Evolutionary conservation across 345 rosid species (phyloP).

Genomic region (Salix dunnii): DNA sequence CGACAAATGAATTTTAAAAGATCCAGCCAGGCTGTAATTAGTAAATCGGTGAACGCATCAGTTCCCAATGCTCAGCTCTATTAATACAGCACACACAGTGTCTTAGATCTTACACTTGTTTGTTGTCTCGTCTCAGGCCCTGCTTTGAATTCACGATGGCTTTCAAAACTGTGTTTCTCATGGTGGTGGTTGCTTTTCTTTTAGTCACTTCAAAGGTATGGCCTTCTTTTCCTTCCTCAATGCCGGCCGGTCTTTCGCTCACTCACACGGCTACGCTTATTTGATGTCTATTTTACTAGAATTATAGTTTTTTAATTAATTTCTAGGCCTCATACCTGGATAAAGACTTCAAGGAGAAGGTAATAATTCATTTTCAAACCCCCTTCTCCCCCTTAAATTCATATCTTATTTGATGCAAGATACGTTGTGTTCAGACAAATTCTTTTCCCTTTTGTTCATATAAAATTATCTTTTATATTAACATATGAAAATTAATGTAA

Average conservation of each 20-base stretch:
- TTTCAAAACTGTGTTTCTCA: slow-evolving; percentile 24
- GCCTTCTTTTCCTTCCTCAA: neutral
- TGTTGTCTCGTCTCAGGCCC: neutral
- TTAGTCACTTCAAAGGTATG: slow-evolving; percentile 31
- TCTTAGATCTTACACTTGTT: neutral
- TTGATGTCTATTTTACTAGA: neutral
- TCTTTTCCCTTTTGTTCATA: too few species aligned
- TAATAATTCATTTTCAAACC: neutral
- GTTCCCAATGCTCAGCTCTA: neutral
- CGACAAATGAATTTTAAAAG: too few species aligned
- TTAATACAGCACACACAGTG: neutral
- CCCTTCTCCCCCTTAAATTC: too few species aligned
- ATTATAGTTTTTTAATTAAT: neutral
- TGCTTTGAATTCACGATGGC: slow-evolving; percentile 23
- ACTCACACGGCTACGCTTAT: neutral
- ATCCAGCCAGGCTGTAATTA: too few species aligned
- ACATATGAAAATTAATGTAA: too few species aligned
- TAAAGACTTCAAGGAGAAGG: slow-evolving; percentile 26
- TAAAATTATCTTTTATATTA: too few species aligned
- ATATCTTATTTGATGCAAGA: too few species aligned
- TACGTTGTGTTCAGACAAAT: too few species aligned
- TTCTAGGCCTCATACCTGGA: slow-evolving; percentile 28
- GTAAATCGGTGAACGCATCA: too few species aligned
- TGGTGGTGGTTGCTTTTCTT: slow-evolving; percentile 31
- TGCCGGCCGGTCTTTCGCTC: neutral